Conservation (phyloP, 768 basidiomycete genomes). For the Boletus insuetus region DNA sequence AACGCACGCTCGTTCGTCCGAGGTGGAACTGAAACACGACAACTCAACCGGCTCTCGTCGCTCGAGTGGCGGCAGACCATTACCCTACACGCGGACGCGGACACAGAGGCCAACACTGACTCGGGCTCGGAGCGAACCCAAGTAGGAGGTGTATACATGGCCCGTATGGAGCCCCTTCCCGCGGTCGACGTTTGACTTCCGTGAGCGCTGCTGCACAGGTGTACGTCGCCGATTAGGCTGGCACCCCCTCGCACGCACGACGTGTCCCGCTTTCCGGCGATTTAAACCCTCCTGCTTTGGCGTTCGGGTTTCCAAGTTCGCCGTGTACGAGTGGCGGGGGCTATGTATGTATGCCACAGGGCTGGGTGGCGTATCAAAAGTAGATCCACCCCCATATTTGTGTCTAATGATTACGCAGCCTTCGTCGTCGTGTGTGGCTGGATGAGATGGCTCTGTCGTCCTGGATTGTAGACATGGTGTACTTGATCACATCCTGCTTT, state of each 20-base stretch:
- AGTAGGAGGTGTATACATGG: neutral
- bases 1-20: slow-evolving; percentile 24
- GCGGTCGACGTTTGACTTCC: neutral
- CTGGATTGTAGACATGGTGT: too few relatives aligned
- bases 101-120: neutral
- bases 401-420: neutral
- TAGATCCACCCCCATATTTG: neutral
- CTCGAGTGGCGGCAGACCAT: slow-evolving; percentile 7
- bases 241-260: too few relatives aligned
- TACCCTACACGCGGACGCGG: neutral
- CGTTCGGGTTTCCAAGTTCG: too few relatives aligned
- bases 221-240: neutral
- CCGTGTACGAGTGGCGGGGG: too few relatives aligned
- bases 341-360: neutral
- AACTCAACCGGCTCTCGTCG: neutral
- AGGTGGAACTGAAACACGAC: neutral
- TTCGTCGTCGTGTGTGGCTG: neutral
- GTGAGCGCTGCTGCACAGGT: neutral
- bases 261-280: too few relatives aligned
- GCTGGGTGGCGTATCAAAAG: neutral
- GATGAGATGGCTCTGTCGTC: too few relatives aligned
- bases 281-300: too few relatives aligned
- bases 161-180: neutral
- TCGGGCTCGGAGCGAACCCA: neutral
- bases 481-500: too few relatives aligned